A percentile compares a stretch with the other conserved stretches of the same genome.
phyloP scores from a whole-genome alignment of 257 asterid species.

The Dorcoceras hygrometricum region DNA sequence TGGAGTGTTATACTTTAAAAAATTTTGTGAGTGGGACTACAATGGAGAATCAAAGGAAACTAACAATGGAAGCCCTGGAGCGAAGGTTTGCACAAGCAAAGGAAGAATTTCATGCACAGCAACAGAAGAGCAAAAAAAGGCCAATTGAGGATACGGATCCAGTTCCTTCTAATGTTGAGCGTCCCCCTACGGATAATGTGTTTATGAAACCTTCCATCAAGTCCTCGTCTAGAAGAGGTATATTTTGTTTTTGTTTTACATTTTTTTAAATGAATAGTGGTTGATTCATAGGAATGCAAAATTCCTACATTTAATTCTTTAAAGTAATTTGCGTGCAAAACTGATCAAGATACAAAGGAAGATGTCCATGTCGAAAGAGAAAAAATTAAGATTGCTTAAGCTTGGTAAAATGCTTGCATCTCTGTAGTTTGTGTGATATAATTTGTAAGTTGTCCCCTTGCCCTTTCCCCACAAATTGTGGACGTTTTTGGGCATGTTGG shows the following conservation, averaged over 20 bases:
- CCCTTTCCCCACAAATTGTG: not conserved
- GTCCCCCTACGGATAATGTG: constrained; percentile 28
- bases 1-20: not conserved
- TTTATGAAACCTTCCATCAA: constrained; percentile 22
- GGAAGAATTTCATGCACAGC: constrained; percentile 48
- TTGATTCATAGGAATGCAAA: too few relatives aligned
- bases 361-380: too few relatives aligned
- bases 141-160: constrained; percentile 27
- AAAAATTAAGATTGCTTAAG: too few relatives aligned
- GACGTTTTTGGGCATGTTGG: not conserved
- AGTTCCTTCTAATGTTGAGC: constrained; percentile 13
- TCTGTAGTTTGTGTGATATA: too few relatives aligned
- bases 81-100: constrained; percentile 74
- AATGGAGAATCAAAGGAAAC: constrained; percentile 62
- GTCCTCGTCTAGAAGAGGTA: constrained; percentile 56
- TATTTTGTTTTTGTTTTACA: not conserved
- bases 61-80: constrained; percentile 71
- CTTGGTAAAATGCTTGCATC: too few relatives aligned
- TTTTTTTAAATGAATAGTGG: not conserved
- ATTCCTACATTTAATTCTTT: too few relatives aligned
- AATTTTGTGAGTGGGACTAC: constrained; percentile 17
- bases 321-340: too few relatives aligned
- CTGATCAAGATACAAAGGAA: too few relatives aligned
- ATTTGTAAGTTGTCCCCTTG: too few relatives aligned
- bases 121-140: constrained; percentile 49